Percentiles rank a stretch among this genome's conserved stretches.
Evolutionary conservation across 139 green algal genomes (phyloP).

Genomic region (Chlamydomonas applanata): DNA sequence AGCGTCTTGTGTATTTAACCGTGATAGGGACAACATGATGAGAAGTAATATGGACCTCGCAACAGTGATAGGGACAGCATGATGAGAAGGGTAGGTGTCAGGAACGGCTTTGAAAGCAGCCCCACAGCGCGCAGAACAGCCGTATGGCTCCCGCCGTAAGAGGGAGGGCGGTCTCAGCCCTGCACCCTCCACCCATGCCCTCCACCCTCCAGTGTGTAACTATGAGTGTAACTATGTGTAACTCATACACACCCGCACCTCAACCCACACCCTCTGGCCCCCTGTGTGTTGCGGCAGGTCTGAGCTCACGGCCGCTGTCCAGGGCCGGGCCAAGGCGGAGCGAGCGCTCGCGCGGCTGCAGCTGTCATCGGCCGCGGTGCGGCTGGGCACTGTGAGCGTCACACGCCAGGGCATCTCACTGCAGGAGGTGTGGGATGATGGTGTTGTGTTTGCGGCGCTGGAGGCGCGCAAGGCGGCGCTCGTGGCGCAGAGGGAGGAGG

Average conservation of each 20-base stretch:
- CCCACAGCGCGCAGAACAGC: no score
- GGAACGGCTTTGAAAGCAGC: no score
- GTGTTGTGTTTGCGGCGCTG: conserved; percentile 66
- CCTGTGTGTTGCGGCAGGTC: not conserved
- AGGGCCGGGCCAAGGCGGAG: not conserved
- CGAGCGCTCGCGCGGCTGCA: conserved; percentile 10
- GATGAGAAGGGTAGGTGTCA: no score
- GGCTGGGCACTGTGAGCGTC: conserved; percentile 42
- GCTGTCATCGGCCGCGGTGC: conserved; percentile 22
- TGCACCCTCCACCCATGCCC: no score
- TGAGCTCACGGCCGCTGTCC: not conserved
- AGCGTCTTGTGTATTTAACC: no score
- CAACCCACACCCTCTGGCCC: not conserved
- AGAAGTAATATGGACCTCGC: no score
- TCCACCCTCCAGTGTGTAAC: not conserved
- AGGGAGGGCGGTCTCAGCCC: no score
- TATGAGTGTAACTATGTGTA: not conserved
- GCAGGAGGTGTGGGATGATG: conserved; percentile 76
- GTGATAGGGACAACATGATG: no score
- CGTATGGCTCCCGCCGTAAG: no score
- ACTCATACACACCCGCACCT: not conserved
- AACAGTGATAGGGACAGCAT: no score
- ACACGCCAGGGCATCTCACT: conserved; percentile 38
- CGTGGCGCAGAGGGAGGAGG: conserved; percentile 47
- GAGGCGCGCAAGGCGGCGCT: conserved; percentile 33